Percentiles rank a stretch among this genome's conserved stretches.
These are phyloP conservation scores for Neonothopanus nambi DNA, from an alignment of 1,284 basidiomycete species.

Conservation along the genomic window DNA sequence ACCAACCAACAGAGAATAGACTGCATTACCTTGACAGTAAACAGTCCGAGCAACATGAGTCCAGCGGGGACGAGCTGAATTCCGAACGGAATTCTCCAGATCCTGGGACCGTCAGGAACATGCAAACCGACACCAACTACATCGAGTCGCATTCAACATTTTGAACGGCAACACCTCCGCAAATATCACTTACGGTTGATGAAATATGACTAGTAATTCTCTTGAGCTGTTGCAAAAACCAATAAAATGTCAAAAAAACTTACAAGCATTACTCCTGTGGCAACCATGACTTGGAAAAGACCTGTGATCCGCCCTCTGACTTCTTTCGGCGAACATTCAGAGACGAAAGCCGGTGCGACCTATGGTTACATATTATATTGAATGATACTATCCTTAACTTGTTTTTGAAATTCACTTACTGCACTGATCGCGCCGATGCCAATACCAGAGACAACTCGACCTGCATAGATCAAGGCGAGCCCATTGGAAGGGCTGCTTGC, in stretches of 20 bases:
- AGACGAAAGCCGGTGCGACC: constrained; percentile 75
- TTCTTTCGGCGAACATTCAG: constrained; percentile 78
- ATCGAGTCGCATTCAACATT: neutral
- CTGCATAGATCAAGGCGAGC: constrained; percentile 67
- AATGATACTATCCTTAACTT: neutral
- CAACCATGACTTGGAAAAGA: constrained; percentile 82
- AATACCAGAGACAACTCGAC: constrained; percentile 69
- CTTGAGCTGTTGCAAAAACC: neutral
- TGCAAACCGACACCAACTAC: constrained; percentile 53
- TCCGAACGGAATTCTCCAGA: constrained; percentile 62
- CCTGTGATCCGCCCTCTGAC: constrained; percentile 74
- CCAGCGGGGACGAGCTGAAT: constrained; percentile 67
- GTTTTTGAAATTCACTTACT: neutral
- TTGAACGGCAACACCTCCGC: neutral
- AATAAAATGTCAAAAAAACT: constrained; percentile 15
- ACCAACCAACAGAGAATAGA: constrained; percentile 34
- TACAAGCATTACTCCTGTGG: constrained; percentile 52
- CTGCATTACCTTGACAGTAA: constrained; percentile 45
- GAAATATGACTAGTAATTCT: constrained; percentile 39
- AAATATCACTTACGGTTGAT: constrained; percentile 46
- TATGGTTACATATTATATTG: neutral
- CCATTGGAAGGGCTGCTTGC: constrained; percentile 52
- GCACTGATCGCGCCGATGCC: constrained; percentile 69
- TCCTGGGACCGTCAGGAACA: constrained; percentile 35
- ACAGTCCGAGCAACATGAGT: constrained; percentile 58